Evolutionary conservation across 441 rosid genomes (phyloP).

Genomic region (Jatropha podagrica): DNA sequence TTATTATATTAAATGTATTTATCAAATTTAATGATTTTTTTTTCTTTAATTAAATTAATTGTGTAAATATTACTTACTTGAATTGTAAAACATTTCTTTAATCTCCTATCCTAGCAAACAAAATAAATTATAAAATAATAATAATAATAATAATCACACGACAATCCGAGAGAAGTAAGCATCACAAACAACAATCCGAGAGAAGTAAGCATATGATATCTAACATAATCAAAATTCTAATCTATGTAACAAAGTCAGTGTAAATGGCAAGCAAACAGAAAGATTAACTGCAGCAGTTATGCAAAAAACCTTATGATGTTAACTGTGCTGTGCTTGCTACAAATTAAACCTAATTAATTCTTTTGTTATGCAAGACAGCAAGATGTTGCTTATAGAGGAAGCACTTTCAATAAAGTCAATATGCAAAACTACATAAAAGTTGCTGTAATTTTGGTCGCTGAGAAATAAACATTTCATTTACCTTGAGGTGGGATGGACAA

Average conservation of each 20-base stretch:
- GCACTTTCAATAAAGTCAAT: neutral
- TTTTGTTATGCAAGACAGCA: neutral
- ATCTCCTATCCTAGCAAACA: too few species aligned
- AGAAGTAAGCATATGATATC: neutral
- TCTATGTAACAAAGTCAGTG: too few species aligned
- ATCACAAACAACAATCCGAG: neutral
- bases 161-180: too few species aligned
- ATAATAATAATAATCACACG: too few species aligned
- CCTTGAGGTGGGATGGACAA: constrained; percentile 18
- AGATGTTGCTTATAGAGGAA: neutral
- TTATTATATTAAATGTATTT: too few species aligned
- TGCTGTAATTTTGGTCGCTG: neutral
- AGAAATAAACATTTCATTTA: constrained; percentile 19
- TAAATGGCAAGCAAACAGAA: neutral
- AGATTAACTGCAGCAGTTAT: neutral
- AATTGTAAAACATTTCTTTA: too few species aligned
- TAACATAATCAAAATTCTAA: too few species aligned
- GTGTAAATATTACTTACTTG: too few species aligned
- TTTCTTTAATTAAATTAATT: too few species aligned
- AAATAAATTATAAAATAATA: too few species aligned
- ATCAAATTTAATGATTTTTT: too few species aligned
- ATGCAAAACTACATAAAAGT: neutral
- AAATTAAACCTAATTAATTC: neutral
- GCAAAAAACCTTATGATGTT: neutral
- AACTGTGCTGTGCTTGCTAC: neutral